Percentiles rank a stretch among this genome's conserved stretches.
Evolutionary conservation across 306 rosid species (phyloP).

Genomic region (Malus orientalis): DNA sequence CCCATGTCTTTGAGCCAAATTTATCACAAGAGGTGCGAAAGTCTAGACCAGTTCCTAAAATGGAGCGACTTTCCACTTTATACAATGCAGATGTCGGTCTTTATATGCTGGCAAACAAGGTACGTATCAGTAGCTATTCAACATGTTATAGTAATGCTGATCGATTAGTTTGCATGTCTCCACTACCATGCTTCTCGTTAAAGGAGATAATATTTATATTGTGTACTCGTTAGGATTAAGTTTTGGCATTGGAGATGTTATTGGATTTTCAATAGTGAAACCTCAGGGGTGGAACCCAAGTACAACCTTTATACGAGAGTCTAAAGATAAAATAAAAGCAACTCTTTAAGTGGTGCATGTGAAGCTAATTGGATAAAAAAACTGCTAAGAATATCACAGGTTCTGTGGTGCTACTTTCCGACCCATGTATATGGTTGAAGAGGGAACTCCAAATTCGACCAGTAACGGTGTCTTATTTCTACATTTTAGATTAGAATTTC

Average conservation of each 20-base stretch:
- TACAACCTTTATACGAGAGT: background rate
- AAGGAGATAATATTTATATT: background rate
- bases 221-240: background rate
- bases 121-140: conserved; percentile 19
- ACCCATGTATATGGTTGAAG: background rate
- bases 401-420: background rate
- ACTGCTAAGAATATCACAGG: background rate
- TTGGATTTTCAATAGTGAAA: background rate
- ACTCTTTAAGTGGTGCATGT: background rate
- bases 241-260: background rate
- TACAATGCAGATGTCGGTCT: conserved; percentile 99
- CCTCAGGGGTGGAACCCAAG: background rate
- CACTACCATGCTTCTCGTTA: background rate
- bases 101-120: conserved; percentile 99
- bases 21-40: conserved; percentile 38
- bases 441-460: background rate
- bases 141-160: background rate
- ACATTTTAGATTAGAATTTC: background rate
- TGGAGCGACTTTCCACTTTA: conserved; percentile 95
- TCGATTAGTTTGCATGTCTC: background rate
- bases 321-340: background rate
- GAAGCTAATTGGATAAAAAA: background rate
- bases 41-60: conserved; percentile 65
- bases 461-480: background rate
- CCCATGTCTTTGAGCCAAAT: conserved; percentile 85